phyloP scores from a whole-genome alignment of 1,284 basidiomycete species.

The Cryptococcus wingfieldii region DNA sequence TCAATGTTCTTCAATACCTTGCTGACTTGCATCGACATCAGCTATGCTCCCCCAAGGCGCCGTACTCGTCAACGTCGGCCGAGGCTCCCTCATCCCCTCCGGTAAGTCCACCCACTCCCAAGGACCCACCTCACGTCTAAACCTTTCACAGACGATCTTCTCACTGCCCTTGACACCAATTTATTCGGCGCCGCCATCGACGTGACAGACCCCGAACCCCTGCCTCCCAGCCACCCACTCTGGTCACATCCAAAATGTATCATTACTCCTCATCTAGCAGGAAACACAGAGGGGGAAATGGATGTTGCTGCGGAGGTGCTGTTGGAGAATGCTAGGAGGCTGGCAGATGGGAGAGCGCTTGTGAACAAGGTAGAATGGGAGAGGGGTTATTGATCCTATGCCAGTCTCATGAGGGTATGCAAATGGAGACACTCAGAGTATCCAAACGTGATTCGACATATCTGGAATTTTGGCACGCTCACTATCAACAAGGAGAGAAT shows the following conservation, averaged over 20 bases:
- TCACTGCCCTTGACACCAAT: conserved; percentile 25
- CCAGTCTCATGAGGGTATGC: too few species aligned
- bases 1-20: not conserved
- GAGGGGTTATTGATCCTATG: conserved; percentile 29
- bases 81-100: conserved; percentile 34
- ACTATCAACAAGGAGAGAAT: too few species aligned
- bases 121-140: not conserved
- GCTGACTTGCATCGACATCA: not conserved
- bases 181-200: conserved; percentile 40
- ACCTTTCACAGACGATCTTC: conserved; percentile 28
- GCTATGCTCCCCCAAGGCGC: conserved; percentile 32
- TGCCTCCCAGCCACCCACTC: conserved; percentile 31
- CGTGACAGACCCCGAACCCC: conserved; percentile 45
- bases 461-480: too few species aligned
- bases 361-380: conserved; percentile 31
- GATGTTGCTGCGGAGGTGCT: conserved; percentile 40
- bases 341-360: conserved; percentile 22
- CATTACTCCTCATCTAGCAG: conserved; percentile 37
- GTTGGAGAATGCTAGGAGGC: conserved; percentile 38
- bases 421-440: too few species aligned
- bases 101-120: conserved; percentile 11
- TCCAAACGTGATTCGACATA: too few species aligned
- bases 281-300: conserved; percentile 36
- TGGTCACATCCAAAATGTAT: conserved; percentile 36
- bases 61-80: conserved; percentile 42